Conservation (phyloP, 1,284 basidiomycete species). For the Ustilago crameri region DNA sequence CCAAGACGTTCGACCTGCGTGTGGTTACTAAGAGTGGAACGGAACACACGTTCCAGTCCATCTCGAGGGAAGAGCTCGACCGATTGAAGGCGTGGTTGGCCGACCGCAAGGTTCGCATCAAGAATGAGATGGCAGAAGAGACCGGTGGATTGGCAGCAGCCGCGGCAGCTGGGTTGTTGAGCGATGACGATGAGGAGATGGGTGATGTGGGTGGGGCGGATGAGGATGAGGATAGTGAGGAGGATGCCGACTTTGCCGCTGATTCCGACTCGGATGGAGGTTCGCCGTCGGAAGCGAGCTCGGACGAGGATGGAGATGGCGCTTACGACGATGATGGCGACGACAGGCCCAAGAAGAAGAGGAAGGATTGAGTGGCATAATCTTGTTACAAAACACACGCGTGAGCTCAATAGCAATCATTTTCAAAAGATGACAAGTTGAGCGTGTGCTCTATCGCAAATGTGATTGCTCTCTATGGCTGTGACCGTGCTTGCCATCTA, state of each 20-base stretch:
- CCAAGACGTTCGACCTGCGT: slow-evolving; percentile 93
- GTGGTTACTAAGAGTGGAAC: slow-evolving; percentile 84
- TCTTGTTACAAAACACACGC: background rate
- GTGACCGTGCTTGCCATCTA: slow-evolving; percentile 7
- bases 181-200: slow-evolving; percentile 77
- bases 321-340: slow-evolving; percentile 41
- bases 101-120: slow-evolving; percentile 89
- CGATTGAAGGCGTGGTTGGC: slow-evolving; percentile 84
- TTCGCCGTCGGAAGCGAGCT: slow-evolving; percentile 69
- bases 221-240: slow-evolving; percentile 68
- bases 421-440: background rate
- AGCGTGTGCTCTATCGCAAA: background rate
- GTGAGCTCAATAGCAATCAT: background rate
- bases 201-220: slow-evolving; percentile 72
- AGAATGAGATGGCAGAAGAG: slow-evolving; percentile 96
- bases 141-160: slow-evolving; percentile 68
- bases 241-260: slow-evolving; percentile 88
- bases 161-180: slow-evolving; percentile 75
- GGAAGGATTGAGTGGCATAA: slow-evolving; percentile 34
- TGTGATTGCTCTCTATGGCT: background rate
- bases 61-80: slow-evolving; percentile 95
- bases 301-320: slow-evolving; percentile 70
- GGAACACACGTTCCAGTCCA: slow-evolving; percentile 78
- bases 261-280: slow-evolving; percentile 59
- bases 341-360: slow-evolving; percentile 59